Evolutionary conservation across 2,329 filamentous ascomycete species (phyloP), one percentile per base, ranked within the genome.

Genomic region (Colletotrichum cuscutae): DNA sequence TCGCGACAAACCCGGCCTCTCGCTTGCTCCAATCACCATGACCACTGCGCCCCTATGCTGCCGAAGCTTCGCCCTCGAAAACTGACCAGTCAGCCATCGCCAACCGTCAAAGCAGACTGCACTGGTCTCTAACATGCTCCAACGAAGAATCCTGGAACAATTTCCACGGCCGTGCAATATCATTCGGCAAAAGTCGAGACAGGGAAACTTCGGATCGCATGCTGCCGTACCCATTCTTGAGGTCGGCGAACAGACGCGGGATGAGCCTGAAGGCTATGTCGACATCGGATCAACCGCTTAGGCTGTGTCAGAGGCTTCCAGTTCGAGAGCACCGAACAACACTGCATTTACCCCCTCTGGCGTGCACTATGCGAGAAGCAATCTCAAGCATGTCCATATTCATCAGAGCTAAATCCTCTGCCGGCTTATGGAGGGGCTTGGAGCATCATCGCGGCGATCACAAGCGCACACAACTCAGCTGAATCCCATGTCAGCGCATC

Each of bases 251-350:
- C 19, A 49, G 19, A 35, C 37, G 30, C 56, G 24, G 7, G 26
- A 26, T 37, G 19, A 32, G 28, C 32, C 46, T 24, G 4, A 22
- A 12, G 56, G 32, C 30, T 66, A 30, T 66, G 62, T 54, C 37
- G 46, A 66, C 15, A 56, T 60, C 32, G 62, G 56, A 56, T 32
- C 49, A 61, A 56, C 28, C 68, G 56, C 56, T 30, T 15, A 57
- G 63, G 15, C 64, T 26, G 56, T 58, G 46, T 46, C 46, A 57
- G n/a, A 32, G 8, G 22, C 66, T 26, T 52, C 62, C 4, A 26
- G 11, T n/a, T 28, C 30, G 9, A 13, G 15, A 37, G 15, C n/a
- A 37, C 35, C 30, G 22, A 19, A 22, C 12, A 9, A 32, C 46
- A 15, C 32, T 8, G 13, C 26, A 57, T 32, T 4, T 37, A 22